Base-by-base conservation (phyloP, 2,329 filamentous ascomycete genomes). In the Fusarium piperis region DNA sequence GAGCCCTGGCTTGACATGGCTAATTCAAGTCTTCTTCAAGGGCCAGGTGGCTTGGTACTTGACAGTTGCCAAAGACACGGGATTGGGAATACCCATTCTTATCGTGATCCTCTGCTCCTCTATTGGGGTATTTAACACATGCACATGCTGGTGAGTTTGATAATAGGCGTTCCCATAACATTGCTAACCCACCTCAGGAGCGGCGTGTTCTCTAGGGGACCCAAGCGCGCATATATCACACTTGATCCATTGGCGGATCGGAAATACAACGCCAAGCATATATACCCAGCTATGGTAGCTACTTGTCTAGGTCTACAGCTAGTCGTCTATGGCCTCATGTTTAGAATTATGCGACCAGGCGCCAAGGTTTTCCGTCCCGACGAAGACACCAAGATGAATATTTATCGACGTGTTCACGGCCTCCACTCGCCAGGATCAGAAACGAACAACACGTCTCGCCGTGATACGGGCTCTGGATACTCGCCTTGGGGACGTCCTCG, bases 331-430 rank as follows among this genome's bases (percentile, higher is more conserved):
- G 36, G 36, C 10, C 56, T 64, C 26, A 70, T 68, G 65, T 41
- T 59, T 23, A 65, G 55, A 15, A 56, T 65, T n/a, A 70, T 70
- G 68, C 62, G 53, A 35, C 46, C 59, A 2, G 68, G 65, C 8
- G 65, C 44, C 13, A 33, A 46, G 11, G 51, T 70, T 32, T 70
- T 70, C 53, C 61, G 68, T 15, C 61, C 62, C 10, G 57, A 65
- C 5, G 65, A 70, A 33, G 55, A 68, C 23, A 51, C 60, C 15
- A 68, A 62, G 48, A 67, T 67, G 59, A 30, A 33, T 3, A 73
- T 73, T 18, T 70, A 70, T 10, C 48, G 65, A 11, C 57, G 38
- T 11, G 38, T 67, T 12, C 84, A 78, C 13, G 78, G 75, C 55
- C 78, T 80, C 16, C 16, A 32, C 13, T 33, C 56, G 15, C 28